These are phyloP conservation scores for Wickerhamiella cacticola DNA, from an alignment of 805 yeast genomes.

Conservation along the genomic window DNA sequence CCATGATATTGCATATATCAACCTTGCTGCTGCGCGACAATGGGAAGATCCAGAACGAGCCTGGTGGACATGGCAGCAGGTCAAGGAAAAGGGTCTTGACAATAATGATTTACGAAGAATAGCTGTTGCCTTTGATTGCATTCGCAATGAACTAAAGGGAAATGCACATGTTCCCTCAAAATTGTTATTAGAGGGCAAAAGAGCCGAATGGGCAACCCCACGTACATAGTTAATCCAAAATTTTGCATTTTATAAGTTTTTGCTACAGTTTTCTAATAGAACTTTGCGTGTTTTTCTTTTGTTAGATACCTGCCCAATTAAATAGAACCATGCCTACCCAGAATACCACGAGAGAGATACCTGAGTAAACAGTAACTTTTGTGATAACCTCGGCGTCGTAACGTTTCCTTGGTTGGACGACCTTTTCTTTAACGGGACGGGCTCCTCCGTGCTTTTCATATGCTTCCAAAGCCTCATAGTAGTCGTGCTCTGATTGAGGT, in stretches of 20 bases:
- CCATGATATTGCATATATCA: neutral
- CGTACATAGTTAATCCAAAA: too few relatives aligned
- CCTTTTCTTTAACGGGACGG: constrained; percentile 14
- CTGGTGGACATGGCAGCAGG: constrained; percentile 9
- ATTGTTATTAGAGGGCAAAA: too few relatives aligned
- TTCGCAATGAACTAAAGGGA: neutral
- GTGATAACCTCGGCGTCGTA: constrained; percentile 69
- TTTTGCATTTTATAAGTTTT: too few relatives aligned
- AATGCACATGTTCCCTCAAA: neutral
- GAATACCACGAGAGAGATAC: constrained; percentile 51
- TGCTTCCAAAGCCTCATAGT: constrained; percentile 30
- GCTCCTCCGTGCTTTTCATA: constrained; percentile 23
- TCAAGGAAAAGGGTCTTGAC: neutral
- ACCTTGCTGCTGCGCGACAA: constrained; percentile 3
- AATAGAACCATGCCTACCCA: constrained; percentile 14
- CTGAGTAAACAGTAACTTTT: constrained; percentile 67
- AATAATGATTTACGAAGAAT: neutral
- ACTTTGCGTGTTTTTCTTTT: neutral
- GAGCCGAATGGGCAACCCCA: too few relatives aligned
- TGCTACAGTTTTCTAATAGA: too few relatives aligned
- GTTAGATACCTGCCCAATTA: neutral
- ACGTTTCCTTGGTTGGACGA: constrained; percentile 32
- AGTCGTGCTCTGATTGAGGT: constrained; percentile 34
- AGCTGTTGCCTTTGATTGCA: neutral
- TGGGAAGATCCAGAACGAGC: constrained; percentile 9